Base-by-base conservation (phyloP, 2,329 filamentous ascomycete genomes). In the Pseudogymnoascus sp. region DNA sequence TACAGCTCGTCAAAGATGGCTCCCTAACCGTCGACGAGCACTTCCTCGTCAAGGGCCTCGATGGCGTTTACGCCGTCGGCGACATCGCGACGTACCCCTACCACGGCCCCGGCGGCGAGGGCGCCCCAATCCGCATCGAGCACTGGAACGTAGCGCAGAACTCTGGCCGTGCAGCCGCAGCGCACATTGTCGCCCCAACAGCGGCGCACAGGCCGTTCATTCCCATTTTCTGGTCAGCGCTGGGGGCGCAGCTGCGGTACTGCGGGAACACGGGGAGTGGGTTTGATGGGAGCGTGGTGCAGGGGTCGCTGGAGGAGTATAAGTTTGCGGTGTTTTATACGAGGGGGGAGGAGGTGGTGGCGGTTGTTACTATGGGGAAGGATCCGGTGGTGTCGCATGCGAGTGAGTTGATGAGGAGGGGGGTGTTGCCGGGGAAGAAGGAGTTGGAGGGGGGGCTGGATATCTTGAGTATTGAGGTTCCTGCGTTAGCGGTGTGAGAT, bases 71-170 rank as follows among this genome's bases (percentile, higher is more conserved):
- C 73, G 95, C 95, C 13, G 86, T 99, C 66, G 93, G 93, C 62
- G 95, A 99, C 74, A 97, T 99, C 66, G 93, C 95, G 11, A 93
- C 90, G 0, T 97, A 91, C 76, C 95, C 95, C 0, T 99, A 99
- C 79, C 83, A 91, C 74, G 95, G 95, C 1, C 95, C 95, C 0
- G 92, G 90, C 23, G 88, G 91, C 26, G 82, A 88, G 15, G 91
- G 90, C 66, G 82, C 81, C 50, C 82, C 83, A 17, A 85, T 89
- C 0, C 88, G 95, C 67, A 97, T 97, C 72, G 95, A 99, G 80
- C 95, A 99, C 75, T 99, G 95, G 95, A 93, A 97, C 76, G 95
- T 99, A 2, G 95, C 95, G 4, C 95, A 97, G 73, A 97, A 97
- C 72, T 82, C 90, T 1, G 95, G 95, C 2, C 89, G 93, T 47